Percentiles rank a stretch among this genome's conserved stretches.
Conservation (phyloP, 2,329 filamentous ascomycete species). For the Penicillium sp. region DNA sequence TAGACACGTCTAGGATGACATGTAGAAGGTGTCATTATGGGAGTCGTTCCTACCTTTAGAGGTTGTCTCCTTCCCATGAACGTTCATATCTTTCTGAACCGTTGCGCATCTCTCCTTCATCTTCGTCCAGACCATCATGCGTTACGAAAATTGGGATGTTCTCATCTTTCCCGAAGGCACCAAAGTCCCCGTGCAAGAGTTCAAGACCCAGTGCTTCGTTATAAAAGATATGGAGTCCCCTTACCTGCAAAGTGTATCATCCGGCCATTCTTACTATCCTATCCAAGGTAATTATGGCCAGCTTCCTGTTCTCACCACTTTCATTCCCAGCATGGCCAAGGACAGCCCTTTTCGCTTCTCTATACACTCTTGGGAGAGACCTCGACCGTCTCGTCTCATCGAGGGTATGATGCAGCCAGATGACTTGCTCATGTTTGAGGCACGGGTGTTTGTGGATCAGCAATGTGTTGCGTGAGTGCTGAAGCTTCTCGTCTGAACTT, state of each 20-base stretch:
- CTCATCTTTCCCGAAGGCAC: constrained; percentile 70
- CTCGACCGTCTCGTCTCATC: constrained; percentile 58
- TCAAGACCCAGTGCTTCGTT: constrained; percentile 73
- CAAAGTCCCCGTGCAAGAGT: constrained; percentile 74
- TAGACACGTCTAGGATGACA: too few species aligned
- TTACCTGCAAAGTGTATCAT: constrained; percentile 47
- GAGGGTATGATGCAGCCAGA: constrained; percentile 56
- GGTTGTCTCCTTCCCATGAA: too few species aligned
- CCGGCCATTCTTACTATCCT: constrained; percentile 27
- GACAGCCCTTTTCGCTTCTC: constrained; percentile 67
- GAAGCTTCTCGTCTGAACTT: not conserved
- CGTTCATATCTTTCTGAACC: not conserved
- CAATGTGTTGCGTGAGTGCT: constrained; percentile 57
- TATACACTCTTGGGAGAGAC: constrained; percentile 69
- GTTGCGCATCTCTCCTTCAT: constrained; percentile 20
- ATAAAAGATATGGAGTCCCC: constrained; percentile 57
- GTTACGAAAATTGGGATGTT: constrained; percentile 83
- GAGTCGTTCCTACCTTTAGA: too few species aligned
- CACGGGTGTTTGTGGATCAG: constrained; percentile 68
- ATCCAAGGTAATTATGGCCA: constrained; percentile 32
- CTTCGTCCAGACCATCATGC: constrained; percentile 56
- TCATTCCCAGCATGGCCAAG: constrained; percentile 62
- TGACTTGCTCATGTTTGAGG: constrained; percentile 61
- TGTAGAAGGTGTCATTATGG: too few species aligned
- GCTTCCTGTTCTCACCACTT: constrained; percentile 68